Percentiles rank a stretch among this genome's conserved stretches.
Conservation (phyloP, 129 eudicot species). For the Helianthus annuus region HanXRQr2.0-SUNRISE NC_035433.2:10717701-10718200, state of each 20-base stretch:
- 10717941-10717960: not conserved
- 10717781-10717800: not conserved
- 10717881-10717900: not conserved
- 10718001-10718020: conserved; percentile 81
- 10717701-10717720: too few relatives aligned
- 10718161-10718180: conserved; percentile 56
- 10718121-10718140: conserved; percentile 89
- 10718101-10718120: conserved; percentile 76
- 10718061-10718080: conserved; percentile 85
- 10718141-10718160: conserved; percentile 82
- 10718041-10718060: conserved; percentile 89
- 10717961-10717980: conserved; percentile 52
- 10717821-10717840: not conserved
- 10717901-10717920: not conserved
- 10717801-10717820: not conserved
- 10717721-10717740: too few relatives aligned
- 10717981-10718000: conserved; percentile 94
- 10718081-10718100: conserved; percentile 81
- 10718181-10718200: not conserved
- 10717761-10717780: too few relatives aligned
- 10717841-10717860: not conserved
- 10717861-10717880: not conserved
- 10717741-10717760: too few relatives aligned
- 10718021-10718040: conserved; percentile 89
- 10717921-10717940: not conserved